Conservation (phyloP, 805 yeast species). For the Yarrowia divulgata region DNA sequence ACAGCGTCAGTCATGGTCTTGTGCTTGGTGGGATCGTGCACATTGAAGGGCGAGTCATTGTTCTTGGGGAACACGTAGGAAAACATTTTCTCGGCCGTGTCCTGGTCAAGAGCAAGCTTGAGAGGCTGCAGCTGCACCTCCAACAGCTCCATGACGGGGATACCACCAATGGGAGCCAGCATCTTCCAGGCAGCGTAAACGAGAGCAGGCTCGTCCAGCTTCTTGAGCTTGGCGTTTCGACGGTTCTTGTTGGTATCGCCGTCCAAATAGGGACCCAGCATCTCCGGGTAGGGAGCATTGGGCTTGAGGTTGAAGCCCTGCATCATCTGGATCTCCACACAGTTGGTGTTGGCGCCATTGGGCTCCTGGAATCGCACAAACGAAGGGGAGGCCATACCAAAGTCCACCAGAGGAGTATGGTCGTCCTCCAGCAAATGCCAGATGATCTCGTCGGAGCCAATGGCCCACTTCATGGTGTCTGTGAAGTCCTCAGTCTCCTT, state of each 20-base stretch:
- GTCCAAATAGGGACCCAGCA: slow-evolving; percentile 61
- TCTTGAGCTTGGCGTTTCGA: slow-evolving; percentile 36
- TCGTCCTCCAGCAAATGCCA: slow-evolving; percentile 71
- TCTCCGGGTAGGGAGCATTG: slow-evolving; percentile 69
- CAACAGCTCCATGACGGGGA: slow-evolving; percentile 74
- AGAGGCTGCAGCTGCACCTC: slow-evolving; percentile 69
- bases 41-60: slow-evolving; percentile 45
- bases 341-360: slow-evolving; percentile 72
- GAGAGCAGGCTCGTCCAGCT: slow-evolving; percentile 48
- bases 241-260: slow-evolving; percentile 45
- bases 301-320: slow-evolving; percentile 72
- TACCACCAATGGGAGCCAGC: slow-evolving; percentile 89
- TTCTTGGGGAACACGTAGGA: slow-evolving; percentile 72
- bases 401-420: slow-evolving; percentile 70
- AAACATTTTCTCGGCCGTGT: slow-evolving; percentile 67
- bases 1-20: slow-evolving; percentile 42
- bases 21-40: slow-evolving; percentile 41
- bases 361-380: slow-evolving; percentile 68
- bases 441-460: slow-evolving; percentile 71
- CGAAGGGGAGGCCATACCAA: slow-evolving; percentile 66
- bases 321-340: slow-evolving; percentile 63
- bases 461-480: slow-evolving; percentile 55
- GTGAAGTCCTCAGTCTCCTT: slow-evolving; percentile 49
- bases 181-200: slow-evolving; percentile 72
- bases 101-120: slow-evolving; percentile 74